These are phyloP conservation scores for Xenoacremonium recifei DNA, from an alignment of 2,329 filamentous ascomycete species.

Conservation along the genomic window DNA sequence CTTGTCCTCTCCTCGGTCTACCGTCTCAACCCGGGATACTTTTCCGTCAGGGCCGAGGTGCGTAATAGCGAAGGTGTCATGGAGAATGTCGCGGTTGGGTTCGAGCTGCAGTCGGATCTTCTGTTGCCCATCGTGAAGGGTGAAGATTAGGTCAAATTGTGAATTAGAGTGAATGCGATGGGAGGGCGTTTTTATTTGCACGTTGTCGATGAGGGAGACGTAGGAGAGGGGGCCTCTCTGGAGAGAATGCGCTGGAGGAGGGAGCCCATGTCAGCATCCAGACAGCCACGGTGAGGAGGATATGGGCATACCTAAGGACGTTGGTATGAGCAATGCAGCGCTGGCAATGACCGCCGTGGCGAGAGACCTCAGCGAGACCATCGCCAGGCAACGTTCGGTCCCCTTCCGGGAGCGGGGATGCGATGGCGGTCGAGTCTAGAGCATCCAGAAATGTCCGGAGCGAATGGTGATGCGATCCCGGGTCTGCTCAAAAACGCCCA, in stretches of 20 bases:
- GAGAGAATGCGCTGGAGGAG: slow-evolving; percentile 61
- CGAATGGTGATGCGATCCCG: too few relatives aligned
- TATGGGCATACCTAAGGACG: slow-evolving; percentile 26
- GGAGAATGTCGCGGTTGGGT: slow-evolving; percentile 88
- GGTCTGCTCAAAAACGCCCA: too few relatives aligned
- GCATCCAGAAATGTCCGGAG: too few relatives aligned
- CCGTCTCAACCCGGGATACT: slow-evolving; percentile 62
- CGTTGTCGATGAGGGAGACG: slow-evolving; percentile 70
- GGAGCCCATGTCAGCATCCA: slow-evolving; percentile 18
- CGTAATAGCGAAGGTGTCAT: slow-evolving; percentile 70
- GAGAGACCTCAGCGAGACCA: slow-evolving; percentile 33
- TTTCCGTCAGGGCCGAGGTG: slow-evolving; percentile 72
- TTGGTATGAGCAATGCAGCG: slow-evolving; percentile 29
- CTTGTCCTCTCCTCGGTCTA: slow-evolving; percentile 72
- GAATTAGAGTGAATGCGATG: slow-evolving; percentile 78
- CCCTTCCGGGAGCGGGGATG: too few relatives aligned
- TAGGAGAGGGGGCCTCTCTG: slow-evolving; percentile 75
- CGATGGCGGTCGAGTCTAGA: too few relatives aligned
- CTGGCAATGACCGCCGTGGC: slow-evolving; percentile 29
- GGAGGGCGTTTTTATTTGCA: slow-evolving; percentile 74
- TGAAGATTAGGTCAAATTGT: slow-evolving; percentile 81
- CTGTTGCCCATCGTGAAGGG: slow-evolving; percentile 64
- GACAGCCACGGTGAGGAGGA: too few relatives aligned
- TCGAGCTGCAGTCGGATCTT: slow-evolving; percentile 77
- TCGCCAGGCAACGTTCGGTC: too few relatives aligned